These are phyloP conservation scores for Acrocalymma vagum DNA, from an alignment of 2,329 filamentous ascomycete genomes.

Conservation along the genomic window DNA sequence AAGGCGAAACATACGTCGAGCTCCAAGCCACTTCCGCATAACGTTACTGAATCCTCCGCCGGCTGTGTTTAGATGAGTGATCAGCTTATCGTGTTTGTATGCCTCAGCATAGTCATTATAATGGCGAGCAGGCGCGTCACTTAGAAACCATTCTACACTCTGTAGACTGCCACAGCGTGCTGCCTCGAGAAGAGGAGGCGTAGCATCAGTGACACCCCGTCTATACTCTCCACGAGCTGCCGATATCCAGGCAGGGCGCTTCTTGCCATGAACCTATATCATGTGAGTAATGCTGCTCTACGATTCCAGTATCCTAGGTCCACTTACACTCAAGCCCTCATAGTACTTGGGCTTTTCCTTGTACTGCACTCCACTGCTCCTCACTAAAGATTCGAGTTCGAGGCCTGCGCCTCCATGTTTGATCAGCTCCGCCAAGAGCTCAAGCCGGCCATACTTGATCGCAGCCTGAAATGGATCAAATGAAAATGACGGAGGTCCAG, in stretches of 20 bases:
- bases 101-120: slow-evolving; percentile 74
- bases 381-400: slow-evolving; percentile 71
- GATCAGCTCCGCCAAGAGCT: slow-evolving; percentile 71
- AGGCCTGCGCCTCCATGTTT: slow-evolving; percentile 72
- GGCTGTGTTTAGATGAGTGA: slow-evolving; percentile 68
- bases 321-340: slow-evolving; percentile 70
- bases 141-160: slow-evolving; percentile 78
- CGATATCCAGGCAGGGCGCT: slow-evolving; percentile 77
- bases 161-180: slow-evolving; percentile 68
- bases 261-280: slow-evolving; percentile 70
- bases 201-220: slow-evolving; percentile 37
- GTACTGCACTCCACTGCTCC: slow-evolving; percentile 70
- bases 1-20: slow-evolving; percentile 60
- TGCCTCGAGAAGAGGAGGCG: slow-evolving; percentile 69
- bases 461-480: slow-evolving; percentile 51
- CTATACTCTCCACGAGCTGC: slow-evolving; percentile 58
- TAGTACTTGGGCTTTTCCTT: slow-evolving; percentile 75
- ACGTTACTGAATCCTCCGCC: slow-evolving; percentile 70
- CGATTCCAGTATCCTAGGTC: too few relatives aligned
- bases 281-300: background rate
- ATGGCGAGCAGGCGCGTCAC: slow-evolving; percentile 71
- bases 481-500: slow-evolving; percentile 15
- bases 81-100: slow-evolving; percentile 67
- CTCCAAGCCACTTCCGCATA: slow-evolving; percentile 69
- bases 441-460: slow-evolving; percentile 58